Conservation (phyloP, 2,329 filamentous ascomycete genomes). For the Aureobasidium vineae region DNA sequence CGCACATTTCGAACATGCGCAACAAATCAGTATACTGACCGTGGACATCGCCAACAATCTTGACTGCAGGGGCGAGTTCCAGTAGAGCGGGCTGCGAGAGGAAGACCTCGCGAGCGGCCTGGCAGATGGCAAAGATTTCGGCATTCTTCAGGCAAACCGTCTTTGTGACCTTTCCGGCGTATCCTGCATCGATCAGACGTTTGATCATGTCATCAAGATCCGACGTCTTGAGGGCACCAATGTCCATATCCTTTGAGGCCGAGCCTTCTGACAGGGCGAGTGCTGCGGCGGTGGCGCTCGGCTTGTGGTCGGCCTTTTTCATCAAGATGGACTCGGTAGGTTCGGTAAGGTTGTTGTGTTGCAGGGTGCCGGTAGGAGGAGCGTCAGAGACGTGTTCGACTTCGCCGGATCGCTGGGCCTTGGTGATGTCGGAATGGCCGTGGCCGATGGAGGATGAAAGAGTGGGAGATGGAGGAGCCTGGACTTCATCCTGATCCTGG, state of each 20-base stretch:
- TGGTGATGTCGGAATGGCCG: constrained; percentile 73
- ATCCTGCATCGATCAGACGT: constrained; percentile 87
- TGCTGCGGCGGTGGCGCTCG: constrained; percentile 35
- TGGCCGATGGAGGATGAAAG: constrained; percentile 70
- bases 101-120: constrained; percentile 82
- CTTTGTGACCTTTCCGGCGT: constrained; percentile 96
- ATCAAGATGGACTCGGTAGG: constrained; percentile 89
- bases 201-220: constrained; percentile 98
- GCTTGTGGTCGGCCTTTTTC: constrained; percentile 63
- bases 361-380: constrained; percentile 66
- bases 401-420: constrained; percentile 81
- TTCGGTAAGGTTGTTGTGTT: constrained; percentile 53
- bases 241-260: constrained; percentile 61
- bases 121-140: constrained; percentile 91
- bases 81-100: constrained; percentile 87
- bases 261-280: constrained; percentile 33
- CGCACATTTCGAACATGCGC: constrained; percentile 98
- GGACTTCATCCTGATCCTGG: constrained; percentile 30
- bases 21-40: constrained; percentile 96
- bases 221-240: constrained; percentile 86
- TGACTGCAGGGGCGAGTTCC: constrained; percentile 91
- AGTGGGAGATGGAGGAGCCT: constrained; percentile 78
- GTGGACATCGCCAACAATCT: constrained; percentile 96
- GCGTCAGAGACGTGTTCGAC: constrained; percentile 93
- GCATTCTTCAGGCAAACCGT: constrained; percentile 96